Evolutionary conservation across 495 filamentous ascomycete genomes (phyloP).

Genomic region (Clavariopsis aquatica): DNA sequence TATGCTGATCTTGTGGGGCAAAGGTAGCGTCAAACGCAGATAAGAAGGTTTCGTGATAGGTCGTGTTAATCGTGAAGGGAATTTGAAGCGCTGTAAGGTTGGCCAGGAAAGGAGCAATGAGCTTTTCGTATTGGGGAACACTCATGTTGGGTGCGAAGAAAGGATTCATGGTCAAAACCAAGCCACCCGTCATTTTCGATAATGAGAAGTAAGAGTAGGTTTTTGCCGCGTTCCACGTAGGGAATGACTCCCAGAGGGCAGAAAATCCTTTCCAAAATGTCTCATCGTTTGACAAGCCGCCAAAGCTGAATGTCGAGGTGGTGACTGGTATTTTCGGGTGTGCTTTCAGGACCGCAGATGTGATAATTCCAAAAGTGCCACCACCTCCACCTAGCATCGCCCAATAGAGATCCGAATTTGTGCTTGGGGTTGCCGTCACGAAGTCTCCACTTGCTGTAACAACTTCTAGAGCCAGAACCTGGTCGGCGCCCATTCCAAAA

Average conservation of each 20-base stretch:
- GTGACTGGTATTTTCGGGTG: constrained; percentile 14
- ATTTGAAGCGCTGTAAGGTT: not conserved
- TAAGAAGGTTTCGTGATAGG: constrained; percentile 10
- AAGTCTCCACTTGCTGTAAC: constrained; percentile 26
- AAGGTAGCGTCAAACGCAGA: constrained; percentile 8
- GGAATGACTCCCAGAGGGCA: constrained; percentile 10
- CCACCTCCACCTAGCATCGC: constrained; percentile 29
- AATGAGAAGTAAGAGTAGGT: constrained; percentile 18
- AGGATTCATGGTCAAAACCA: not conserved
- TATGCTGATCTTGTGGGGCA: too few species aligned
- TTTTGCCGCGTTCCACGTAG: constrained; percentile 5
- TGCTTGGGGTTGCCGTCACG: constrained; percentile 15
- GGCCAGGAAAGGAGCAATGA: constrained; percentile 12
- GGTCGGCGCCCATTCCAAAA: constrained; percentile 28
- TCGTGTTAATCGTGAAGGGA: constrained; percentile 8
- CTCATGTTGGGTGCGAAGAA: constrained; percentile 15
- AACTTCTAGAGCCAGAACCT: constrained; percentile 2
- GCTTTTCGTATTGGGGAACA: not conserved
- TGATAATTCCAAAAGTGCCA: constrained; percentile 18
- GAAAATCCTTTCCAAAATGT: constrained; percentile 6
- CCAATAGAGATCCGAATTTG: constrained; percentile 26
- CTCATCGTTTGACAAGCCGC: not conserved
- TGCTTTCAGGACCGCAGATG: constrained; percentile 1
- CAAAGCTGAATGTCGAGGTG: constrained; percentile 6
- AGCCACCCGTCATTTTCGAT: not conserved